Conservation (phyloP, 148 eudicot species). For the Cornus suecica region DNA sequence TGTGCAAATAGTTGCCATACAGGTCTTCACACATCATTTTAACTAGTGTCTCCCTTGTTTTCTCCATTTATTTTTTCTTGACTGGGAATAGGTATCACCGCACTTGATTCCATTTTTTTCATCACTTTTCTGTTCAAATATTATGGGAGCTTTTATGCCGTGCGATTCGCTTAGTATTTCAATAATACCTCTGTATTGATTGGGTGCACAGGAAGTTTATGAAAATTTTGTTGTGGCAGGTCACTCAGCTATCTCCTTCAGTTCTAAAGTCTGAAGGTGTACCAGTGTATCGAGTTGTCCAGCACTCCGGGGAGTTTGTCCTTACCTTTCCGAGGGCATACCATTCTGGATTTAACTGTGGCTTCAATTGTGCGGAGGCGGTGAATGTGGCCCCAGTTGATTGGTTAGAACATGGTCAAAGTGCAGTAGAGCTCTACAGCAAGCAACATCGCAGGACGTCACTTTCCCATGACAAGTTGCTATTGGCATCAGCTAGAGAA, state of each 20-base stretch:
- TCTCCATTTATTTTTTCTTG: background rate
- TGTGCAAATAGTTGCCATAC: background rate
- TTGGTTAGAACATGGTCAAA: constrained; percentile 64
- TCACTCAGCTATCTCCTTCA: constrained; percentile 62
- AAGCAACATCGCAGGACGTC: constrained; percentile 51
- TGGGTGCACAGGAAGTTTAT: background rate
- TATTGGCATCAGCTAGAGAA: constrained; percentile 45
- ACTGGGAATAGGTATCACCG: background rate
- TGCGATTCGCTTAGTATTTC: background rate
- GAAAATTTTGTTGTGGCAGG: constrained; percentile 30
- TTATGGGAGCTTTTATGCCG: background rate
- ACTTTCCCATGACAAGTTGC: constrained; percentile 62
- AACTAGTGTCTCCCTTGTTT: background rate
- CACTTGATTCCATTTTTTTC: background rate
- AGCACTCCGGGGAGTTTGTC: constrained; percentile 60
- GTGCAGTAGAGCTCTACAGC: constrained; percentile 62
- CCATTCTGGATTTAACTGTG: constrained; percentile 67
- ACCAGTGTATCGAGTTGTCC: constrained; percentile 54
- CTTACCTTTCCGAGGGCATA: constrained; percentile 71
- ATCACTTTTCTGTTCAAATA: background rate
- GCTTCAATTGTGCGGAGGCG: constrained; percentile 74
- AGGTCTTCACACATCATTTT: background rate
- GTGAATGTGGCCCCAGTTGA: constrained; percentile 71
- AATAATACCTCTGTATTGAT: background rate
- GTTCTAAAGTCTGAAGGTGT: constrained; percentile 55